A percentile compares a stretch with the other conserved stretches of the same genome.
Evolutionary conservation across 768 basidiomycete species (phyloP).

Genomic region (Pleurotus eryngii): DNA sequence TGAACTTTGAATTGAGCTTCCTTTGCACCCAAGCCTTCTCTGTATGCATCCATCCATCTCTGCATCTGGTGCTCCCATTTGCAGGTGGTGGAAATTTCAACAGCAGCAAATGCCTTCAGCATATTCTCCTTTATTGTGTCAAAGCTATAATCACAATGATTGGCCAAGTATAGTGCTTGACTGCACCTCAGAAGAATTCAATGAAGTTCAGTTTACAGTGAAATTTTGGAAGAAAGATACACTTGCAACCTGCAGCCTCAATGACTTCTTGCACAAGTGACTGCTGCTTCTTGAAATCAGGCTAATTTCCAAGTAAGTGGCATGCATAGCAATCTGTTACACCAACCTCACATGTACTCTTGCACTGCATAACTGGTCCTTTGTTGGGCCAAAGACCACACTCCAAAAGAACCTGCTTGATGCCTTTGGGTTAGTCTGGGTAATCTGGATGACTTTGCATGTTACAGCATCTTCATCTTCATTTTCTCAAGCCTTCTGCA

Average conservation of each 20-base stretch:
- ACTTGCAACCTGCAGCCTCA: constrained; percentile 7
- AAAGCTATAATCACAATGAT: constrained; percentile 25
- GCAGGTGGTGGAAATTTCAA: constrained; percentile 22
- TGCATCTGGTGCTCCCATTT: constrained; percentile 31
- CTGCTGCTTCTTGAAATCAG: constrained; percentile 8
- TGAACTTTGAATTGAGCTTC: constrained; percentile 28
- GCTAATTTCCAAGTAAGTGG: background rate
- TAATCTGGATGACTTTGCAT: constrained; percentile 21
- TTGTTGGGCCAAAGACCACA: constrained; percentile 14
- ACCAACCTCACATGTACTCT: constrained; percentile 2
- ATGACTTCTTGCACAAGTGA: constrained; percentile 10
- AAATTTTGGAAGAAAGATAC: constrained; percentile 8
- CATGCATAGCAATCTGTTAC: background rate
- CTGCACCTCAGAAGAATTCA: constrained; percentile 10
- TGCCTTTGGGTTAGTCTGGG: constrained; percentile 26
- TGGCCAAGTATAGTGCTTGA: constrained; percentile 15
- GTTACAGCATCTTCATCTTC: constrained; percentile 1
- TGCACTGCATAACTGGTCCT: constrained; percentile 8
- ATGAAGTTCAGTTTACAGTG: constrained; percentile 10
- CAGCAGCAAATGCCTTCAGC: constrained; percentile 19
- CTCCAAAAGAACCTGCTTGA: constrained; percentile 24
- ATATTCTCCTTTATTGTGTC: constrained; percentile 21
- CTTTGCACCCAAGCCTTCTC: constrained; percentile 14
- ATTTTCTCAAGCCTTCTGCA: background rate
- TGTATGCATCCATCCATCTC: constrained; percentile 32